Evolutionary conservation across 805 yeast genomes (phyloP), one percentile per base, ranked within the genome.

Genomic region (Cyberlindnera galapagoensis): DNA sequence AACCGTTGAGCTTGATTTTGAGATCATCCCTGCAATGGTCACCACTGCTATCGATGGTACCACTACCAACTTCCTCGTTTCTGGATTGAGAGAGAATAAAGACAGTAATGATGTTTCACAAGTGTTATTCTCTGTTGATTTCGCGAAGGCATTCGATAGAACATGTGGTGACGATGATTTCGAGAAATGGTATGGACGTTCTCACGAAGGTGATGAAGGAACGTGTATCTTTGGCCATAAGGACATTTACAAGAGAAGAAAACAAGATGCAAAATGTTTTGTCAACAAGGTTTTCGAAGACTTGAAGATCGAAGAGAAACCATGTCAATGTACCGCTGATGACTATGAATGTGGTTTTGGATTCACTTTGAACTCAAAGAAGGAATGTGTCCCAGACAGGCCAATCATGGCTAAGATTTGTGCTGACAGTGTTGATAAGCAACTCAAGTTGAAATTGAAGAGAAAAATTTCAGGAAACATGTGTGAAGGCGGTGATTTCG

Each of bases 321-420:
- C 72, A 9, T 86, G 95, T 56, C 57, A 59, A 7, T 86, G 95
- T 58, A 54, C 73, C 0, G 69, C 60, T 5, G 46, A 43, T 6
- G 95, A 86, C 51, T 77, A 68, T 41, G 94, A 85, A 52, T 86
- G 95, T 56, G 65, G 68, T 2, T 63, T 57, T 28, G 83, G 80
- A 3, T 76, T 72, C 42, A 36, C 44, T 2, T 56, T 42, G 13
- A 48, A 56, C 36, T 44, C 50, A 0, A 49, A 58, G 18, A 71
- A 71, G 3, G 57, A 57, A 6, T 84, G 95, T 59, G 69, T 63
- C 3, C 60, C 64, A 2, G 66, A 49, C 21, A 38, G 30, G 17
- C 49, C 43, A 10, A 22, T 30, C 13, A 29, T 46, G 26, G 27
- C 17, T 9, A 53, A 63, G 21, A 59, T 64, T 7, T 76, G 76